Conservation (phyloP, 805 yeast species). For the Yamadazyma takamatsuzukensis region DNA sequence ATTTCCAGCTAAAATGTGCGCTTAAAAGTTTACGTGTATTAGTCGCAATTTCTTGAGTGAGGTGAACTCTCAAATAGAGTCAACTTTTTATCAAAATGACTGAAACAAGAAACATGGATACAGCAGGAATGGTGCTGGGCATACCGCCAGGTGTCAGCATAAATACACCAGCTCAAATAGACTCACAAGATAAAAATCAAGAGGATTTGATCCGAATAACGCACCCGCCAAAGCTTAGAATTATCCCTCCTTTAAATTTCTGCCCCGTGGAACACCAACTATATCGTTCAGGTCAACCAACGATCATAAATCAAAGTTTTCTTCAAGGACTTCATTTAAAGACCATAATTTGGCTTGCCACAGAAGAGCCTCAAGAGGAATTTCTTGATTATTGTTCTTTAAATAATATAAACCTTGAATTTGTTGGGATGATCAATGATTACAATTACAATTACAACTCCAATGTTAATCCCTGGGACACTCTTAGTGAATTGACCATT, state of each 20-base stretch:
- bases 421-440: slow-evolving; percentile 78
- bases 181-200: background rate
- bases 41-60: too few relatives aligned
- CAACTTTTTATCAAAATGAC: too few relatives aligned
- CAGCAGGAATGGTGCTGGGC: too few relatives aligned
- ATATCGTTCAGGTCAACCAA: slow-evolving; percentile 92
- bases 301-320: slow-evolving; percentile 88
- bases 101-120: too few relatives aligned
- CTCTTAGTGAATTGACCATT: slow-evolving; percentile 78
- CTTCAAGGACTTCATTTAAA: slow-evolving; percentile 67
- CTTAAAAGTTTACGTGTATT: too few relatives aligned
- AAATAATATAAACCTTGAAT: slow-evolving; percentile 70
- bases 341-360: slow-evolving; percentile 90
- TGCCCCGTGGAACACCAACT: slow-evolving; percentile 89
- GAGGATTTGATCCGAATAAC: slow-evolving; percentile 13
- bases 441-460: slow-evolving; percentile 34
- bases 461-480: slow-evolving; percentile 91
- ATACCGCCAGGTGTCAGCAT: too few relatives aligned
- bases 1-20: too few relatives aligned
- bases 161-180: too few relatives aligned
- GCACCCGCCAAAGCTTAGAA: slow-evolving; percentile 58
- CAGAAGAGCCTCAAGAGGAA: slow-evolving; percentile 91
- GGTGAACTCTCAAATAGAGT: too few relatives aligned
- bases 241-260: slow-evolving; percentile 92
- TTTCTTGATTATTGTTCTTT: slow-evolving; percentile 77